Evolutionary conservation across 2,329 filamentous ascomycete genomes (phyloP), one percentile per base, ranked within the genome.

Genomic region (Scedosporium aurantiacum): DNA sequence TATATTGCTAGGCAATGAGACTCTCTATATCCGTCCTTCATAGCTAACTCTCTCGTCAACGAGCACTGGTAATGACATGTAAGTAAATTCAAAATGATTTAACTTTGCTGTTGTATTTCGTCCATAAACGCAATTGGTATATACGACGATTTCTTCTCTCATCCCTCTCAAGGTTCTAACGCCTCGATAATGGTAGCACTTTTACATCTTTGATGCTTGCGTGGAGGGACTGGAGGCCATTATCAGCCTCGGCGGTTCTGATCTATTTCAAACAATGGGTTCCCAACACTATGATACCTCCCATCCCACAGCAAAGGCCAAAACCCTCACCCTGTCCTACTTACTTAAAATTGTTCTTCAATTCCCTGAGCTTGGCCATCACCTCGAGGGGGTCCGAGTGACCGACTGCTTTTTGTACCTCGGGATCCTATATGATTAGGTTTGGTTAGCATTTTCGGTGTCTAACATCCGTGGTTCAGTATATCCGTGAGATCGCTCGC

Each of bases 331-430:
- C 16, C 21, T 16, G 2, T 4, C n/a, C 56, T 14, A 47, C 43
- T 50, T 76, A 83, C 77, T 81, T 82, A 73, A 84, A 84, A 73
- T 79, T 83, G 71, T 95, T 92, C 85, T 97, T 99, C 87, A 96
- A 87, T 74, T 95, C 90, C 61, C 94, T 82, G 68, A 97, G 76
- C 68, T 87, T 87, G 37, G 81, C 82, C 89, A 99, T 96, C 16
- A 97, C 91, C 58, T 89, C 85, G 1, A 93, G 79, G 0, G 91
- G 87, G 47, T 92, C 83, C 0, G 83, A 90, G 76, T 91, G 85
- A 50, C 91, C 91, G 0, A 91, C 94, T 10, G 82, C 87, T 75
- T 91, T 89, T 70, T 95, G 90, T 60, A 99, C 87, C 64, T 83
- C 83, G 0, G 91, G 89, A 68, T 97, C 92, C 83, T 91, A 61